Percentiles rank a stretch among this genome's conserved stretches.
These are phyloP conservation scores for Quercus lobata DNA, from an alignment of 331 rosid species.

Conservation along the genomic window DNA sequence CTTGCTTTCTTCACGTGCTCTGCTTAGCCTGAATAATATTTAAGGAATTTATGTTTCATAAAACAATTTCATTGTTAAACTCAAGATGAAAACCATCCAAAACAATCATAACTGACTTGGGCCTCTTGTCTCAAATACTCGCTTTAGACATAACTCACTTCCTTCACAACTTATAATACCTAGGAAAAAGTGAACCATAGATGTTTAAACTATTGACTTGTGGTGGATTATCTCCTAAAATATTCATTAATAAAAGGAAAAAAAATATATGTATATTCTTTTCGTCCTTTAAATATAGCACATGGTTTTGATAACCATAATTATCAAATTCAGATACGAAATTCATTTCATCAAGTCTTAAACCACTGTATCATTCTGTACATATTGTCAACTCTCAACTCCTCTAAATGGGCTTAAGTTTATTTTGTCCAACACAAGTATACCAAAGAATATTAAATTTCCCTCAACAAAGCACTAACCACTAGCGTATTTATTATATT, in stretches of 20 bases:
- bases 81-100: not conserved
- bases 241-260: not conserved
- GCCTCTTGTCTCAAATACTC: not conserved
- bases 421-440: not conserved
- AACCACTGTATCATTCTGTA: not conserved
- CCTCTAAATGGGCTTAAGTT: not conserved
- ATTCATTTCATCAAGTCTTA: not conserved
- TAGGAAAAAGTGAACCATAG: not conserved
- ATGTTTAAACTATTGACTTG: not conserved
- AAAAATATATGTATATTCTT: too few species aligned
- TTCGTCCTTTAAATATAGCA: too few species aligned
- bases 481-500: not conserved
- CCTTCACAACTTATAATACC: not conserved
- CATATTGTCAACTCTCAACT: not conserved
- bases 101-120: not conserved
- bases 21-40: constrained; percentile 71
- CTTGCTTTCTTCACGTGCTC: constrained; percentile 96
- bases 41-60: not conserved
- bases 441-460: not conserved
- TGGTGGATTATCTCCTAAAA: not conserved
- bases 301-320: not conserved
- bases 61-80: not conserved
- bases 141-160: too few species aligned
- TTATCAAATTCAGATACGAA: not conserved
- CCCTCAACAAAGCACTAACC: not conserved